Evolutionary conservation across 2,329 filamentous ascomycete genomes (phyloP).

Genomic region (Pestalotiopsis sp.): DNA sequence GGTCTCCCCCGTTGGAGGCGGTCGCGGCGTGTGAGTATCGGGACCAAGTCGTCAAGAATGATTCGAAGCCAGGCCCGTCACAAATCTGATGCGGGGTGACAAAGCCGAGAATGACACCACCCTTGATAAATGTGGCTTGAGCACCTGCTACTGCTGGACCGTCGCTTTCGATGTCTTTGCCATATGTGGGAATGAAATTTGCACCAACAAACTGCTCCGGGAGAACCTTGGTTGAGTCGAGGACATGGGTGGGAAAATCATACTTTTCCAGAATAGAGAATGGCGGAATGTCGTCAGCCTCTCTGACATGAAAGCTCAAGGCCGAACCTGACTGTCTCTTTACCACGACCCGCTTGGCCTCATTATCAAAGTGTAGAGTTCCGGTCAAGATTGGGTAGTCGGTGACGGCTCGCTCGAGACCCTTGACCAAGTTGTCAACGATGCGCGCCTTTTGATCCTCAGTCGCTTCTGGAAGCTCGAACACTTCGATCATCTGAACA

Average conservation of each 20-base stretch:
- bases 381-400: conserved; percentile 6
- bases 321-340: neutral
- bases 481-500: conserved; percentile 12
- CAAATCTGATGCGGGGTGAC: conserved; percentile 11
- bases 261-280: conserved; percentile 7
- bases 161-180: conserved; percentile 1
- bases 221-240: conserved; percentile 8
- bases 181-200: neutral
- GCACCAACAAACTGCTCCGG: neutral
- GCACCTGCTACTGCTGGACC: conserved; percentile 9
- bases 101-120: conserved; percentile 7
- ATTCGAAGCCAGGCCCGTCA: conserved; percentile 4
- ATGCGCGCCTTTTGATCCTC: neutral
- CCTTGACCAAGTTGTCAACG: neutral
- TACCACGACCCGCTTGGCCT: conserved; percentile 1
- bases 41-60: conserved; percentile 4
- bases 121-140: conserved; percentile 11
- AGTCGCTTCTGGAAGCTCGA: neutral
- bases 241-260: conserved; percentile 8
- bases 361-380: conserved; percentile 6
- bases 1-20: neutral
- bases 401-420: neutral
- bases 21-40: neutral
- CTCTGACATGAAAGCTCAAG: neutral
- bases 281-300: neutral